Evolutionary conservation across 192 early-diverging fungal species (phyloP).

Genomic region (Cetraspora pellucida): DNA sequence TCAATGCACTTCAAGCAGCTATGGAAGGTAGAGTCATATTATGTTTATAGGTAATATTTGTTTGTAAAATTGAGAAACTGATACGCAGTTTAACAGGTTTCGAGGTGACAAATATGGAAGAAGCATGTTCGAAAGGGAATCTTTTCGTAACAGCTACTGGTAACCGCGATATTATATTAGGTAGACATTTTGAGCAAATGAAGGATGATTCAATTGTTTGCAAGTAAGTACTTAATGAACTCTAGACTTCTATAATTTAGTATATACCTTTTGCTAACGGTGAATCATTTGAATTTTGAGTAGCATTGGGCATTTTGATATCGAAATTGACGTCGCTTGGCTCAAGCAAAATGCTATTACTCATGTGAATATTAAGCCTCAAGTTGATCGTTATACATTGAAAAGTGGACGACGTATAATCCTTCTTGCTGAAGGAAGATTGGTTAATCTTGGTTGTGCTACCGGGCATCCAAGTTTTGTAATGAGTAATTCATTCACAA

Average conservation of each 20-base stretch:
- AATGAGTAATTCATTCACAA: constrained; percentile 99
- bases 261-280: not conserved
- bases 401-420: constrained; percentile 92
- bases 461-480: constrained; percentile 99
- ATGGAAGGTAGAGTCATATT: constrained; percentile 74
- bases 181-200: constrained; percentile 90
- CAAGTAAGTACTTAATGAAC: constrained; percentile 54
- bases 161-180: constrained; percentile 97
- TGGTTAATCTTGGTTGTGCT: constrained; percentile 99
- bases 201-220: constrained; percentile 99
- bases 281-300: not conserved
- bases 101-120: constrained; percentile 99
- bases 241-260: not conserved
- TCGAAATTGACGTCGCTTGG: constrained; percentile 99
- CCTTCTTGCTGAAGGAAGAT: constrained; percentile 97
- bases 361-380: constrained; percentile 96
- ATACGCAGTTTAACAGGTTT: constrained; percentile 52
- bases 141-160: constrained; percentile 99
- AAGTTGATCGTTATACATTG: constrained; percentile 96
- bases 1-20: constrained; percentile 98
- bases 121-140: constrained; percentile 86
- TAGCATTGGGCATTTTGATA: constrained; percentile 98
- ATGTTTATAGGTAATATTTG: constrained; percentile 25
- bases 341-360: constrained; percentile 89
- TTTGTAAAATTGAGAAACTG: not conserved